Conservation (phyloP, 1,284 basidiomycete species). For the Fistulinella cinereoalba region DNA sequence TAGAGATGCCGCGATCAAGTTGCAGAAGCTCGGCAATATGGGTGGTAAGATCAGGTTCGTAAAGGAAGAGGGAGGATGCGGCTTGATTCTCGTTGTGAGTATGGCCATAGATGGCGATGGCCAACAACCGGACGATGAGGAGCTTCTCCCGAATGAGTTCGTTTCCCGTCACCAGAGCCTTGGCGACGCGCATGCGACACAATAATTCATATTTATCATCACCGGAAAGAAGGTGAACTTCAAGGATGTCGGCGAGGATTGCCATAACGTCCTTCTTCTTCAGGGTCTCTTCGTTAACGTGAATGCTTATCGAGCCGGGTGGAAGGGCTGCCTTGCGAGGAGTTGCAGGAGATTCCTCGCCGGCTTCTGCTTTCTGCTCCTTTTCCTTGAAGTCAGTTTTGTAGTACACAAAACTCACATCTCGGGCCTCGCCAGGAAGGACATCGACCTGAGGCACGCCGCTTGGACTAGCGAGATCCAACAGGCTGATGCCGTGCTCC, state of each 20-base stretch:
- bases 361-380: slow-evolving; percentile 42
- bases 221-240: slow-evolving; percentile 72
- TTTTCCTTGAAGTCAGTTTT: slow-evolving; percentile 49
- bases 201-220: slow-evolving; percentile 89
- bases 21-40: slow-evolving; percentile 90
- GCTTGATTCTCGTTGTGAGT: slow-evolving; percentile 79
- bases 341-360: slow-evolving; percentile 36
- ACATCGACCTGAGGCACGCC: slow-evolving; percentile 52
- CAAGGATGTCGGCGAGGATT: slow-evolving; percentile 72
- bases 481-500: slow-evolving; percentile 68
- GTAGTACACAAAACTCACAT: slow-evolving; percentile 77
- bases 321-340: slow-evolving; percentile 37
- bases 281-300: slow-evolving; percentile 61
- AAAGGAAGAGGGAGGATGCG: slow-evolving; percentile 83
- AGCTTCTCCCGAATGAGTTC: slow-evolving; percentile 75
- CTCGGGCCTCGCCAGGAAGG: slow-evolving; percentile 65
- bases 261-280: slow-evolving; percentile 63
- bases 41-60: slow-evolving; percentile 87
- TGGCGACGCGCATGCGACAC: slow-evolving; percentile 82
- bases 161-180: slow-evolving; percentile 58
- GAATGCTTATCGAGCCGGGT: slow-evolving; percentile 58
- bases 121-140: slow-evolving; percentile 77
- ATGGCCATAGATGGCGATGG: slow-evolving; percentile 88
- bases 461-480: slow-evolving; percentile 61
- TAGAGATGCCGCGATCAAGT: slow-evolving; percentile 66